phyloP scores from a whole-genome alignment of 371 early-diverging fungal genomes.

The Lichtheimia corymbifera region DNA sequence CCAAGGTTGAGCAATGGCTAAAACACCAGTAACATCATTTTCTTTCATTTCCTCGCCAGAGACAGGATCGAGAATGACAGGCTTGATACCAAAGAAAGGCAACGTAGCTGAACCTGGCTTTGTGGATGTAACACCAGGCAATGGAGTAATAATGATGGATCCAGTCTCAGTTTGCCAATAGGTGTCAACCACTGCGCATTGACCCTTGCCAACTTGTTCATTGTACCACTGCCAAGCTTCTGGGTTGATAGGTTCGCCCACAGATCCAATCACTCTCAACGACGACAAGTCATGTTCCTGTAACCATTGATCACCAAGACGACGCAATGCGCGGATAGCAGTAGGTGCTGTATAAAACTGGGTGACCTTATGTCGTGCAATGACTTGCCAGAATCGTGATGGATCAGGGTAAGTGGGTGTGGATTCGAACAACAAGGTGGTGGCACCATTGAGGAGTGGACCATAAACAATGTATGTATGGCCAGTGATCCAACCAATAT shows the following conservation, averaged over 20 bases:
- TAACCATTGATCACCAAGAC: conserved; percentile 83
- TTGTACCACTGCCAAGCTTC: conserved; percentile 98
- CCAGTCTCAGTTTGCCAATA: conserved; percentile 99
- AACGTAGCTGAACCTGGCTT: conserved; percentile 97
- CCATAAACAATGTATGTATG: conserved; percentile 96
- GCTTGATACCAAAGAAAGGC: conserved; percentile 96
- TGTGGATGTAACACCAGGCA: conserved; percentile 84
- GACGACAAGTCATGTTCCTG: conserved; percentile 74
- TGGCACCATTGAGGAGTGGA: conserved; percentile 87
- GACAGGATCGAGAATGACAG: conserved; percentile 80
- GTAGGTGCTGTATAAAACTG: conserved; percentile 99
- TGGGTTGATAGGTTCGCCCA: conserved; percentile 99
- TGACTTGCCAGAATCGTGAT: conserved; percentile 81
- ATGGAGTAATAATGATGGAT: conserved; percentile 90
- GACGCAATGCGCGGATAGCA: conserved; percentile 92
- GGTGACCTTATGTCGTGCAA: conserved; percentile 90
- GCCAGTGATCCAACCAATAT: conserved; percentile 86
- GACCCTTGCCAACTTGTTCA: conserved; percentile 83
- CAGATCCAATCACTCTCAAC: conserved; percentile 92
- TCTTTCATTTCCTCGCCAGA: conserved; percentile 76
- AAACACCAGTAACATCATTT: conserved; percentile 85
- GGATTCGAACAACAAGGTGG: conserved; percentile 94
- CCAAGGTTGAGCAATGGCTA: conserved; percentile 87
- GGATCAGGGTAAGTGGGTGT: conserved; percentile 86
- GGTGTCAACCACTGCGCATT: conserved; percentile 94